Base-by-base conservation (phyloP, 768 basidiomycete genomes). In the Panaeolus papilionaceus region DNA sequence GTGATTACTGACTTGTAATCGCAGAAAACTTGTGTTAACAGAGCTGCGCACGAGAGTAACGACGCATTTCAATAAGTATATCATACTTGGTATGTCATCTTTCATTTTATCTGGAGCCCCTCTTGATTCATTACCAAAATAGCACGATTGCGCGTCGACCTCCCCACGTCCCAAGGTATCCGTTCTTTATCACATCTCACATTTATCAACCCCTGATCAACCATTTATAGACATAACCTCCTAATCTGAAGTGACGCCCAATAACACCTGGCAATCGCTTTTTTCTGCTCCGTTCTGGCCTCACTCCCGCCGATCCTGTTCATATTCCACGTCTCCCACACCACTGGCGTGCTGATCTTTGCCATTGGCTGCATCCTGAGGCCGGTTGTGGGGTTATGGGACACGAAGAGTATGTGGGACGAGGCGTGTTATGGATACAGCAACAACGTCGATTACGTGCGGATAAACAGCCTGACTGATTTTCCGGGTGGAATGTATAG, bases 361-460 rank as follows among this genome's bases (percentile, higher is more conserved):
- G 23, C 23, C 23, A 23, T 23, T 1, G 1, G 0, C 23, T 23
- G 23, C 23, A 23, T 23, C 23, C 23, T 23, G 23, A 23, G 23
- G 23, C 23, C 23, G 23, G 23, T 23, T 1, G 23, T 23, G 23
- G 23, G 23, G 23, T 1, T 23, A 23, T 23, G 0, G 23, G 23
- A 1, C n/a, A 40, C 61, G 6, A 67, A 69, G 26, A 69, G 63
- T 42, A 47, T 81, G 4, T 80, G 77, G 78, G 54, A 58, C 28
- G 33, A 38, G 80, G 79, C 75, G 10, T 74, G 69, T 66, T 71
- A 80, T 20, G 76, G 71, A 2, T 73, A 78, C 39, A 73, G 78
- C 8, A 72, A 74, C n/a, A 79, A 83, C 65, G 14, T 66, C 5
- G 66, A 73, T 58, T 76, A 78, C 66, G 62, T 71, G 16, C 75